Base-by-base conservation (phyloP, 768 basidiomycete genomes). In the Russula vinacea region DNA sequence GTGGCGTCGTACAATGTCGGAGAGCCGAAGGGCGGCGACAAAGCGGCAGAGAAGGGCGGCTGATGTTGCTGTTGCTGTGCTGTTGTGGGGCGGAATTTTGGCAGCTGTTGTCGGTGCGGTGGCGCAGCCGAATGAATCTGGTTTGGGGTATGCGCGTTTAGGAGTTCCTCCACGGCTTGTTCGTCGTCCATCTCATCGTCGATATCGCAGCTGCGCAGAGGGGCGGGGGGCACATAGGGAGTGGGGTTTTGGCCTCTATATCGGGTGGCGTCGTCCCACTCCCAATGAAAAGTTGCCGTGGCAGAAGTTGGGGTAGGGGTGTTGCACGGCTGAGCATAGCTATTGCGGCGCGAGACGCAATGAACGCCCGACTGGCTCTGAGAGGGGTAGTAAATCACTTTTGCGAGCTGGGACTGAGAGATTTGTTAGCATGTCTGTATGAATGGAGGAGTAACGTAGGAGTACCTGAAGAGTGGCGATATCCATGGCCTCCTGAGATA, bases 401-500 rank as follows among this genome's bases (percentile, higher is more conserved):
- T 78, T n/a, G 78, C 70, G 19, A 81, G 78, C 72, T 81, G 80
- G 37, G 79, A 73, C 80, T 81, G 61, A 26, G 32, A 54, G 3
- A n/a, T n/a, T 26, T 17, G n/a, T 11, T 26, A 8, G 39, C 13
- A 58, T 44, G 50, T 45, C 19, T 19, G 52, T 47, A n/a, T 32
- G n/a, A 53, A 24, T 58, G 68, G 69, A 71, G 66, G 60, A 49
- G 22, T n/a, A 29, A 68, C 50, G 50, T n/a, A 60, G n/a, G n/a
- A n/a, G n/a, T 68, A 82, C 81, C 76, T 82, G 80, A 16, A 82
- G 76, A 29, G 76, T 72, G 53, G 79, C 79, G 64, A 82, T 75
- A 73, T 82, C 82, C 16, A 77, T 75, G n/a, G 80, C 80, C 68
- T 82, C 81, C 68, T 82, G 82, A 64, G 80, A 80, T 70, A 82